Conservation (phyloP, 2,329 filamentous ascomycete genomes). For the Sclerotinia trifoliorum region DNA sequence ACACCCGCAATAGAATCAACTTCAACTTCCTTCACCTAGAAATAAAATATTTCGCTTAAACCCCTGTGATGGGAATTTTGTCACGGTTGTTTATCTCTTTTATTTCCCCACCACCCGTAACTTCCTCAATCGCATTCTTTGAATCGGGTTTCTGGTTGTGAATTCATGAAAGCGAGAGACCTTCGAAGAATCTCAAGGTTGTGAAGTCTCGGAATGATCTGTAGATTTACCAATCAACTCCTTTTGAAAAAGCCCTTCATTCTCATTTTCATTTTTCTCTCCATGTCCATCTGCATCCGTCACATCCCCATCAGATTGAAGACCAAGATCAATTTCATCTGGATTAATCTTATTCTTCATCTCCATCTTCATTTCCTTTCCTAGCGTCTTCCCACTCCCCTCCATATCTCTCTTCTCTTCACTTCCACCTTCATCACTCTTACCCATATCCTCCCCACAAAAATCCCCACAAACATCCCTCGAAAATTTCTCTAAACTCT, state of each 20-base stretch:
- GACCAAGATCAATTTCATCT: conserved; percentile 13
- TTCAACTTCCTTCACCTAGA: background rate
- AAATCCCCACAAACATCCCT: too few species aligned
- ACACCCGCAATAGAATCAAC: too few species aligned
- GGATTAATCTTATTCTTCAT: conserved; percentile 10
- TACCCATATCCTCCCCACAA: background rate
- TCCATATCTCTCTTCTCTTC: too few species aligned
- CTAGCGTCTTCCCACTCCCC: background rate
- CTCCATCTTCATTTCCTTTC: background rate
- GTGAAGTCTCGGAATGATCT: background rate
- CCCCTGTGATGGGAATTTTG: background rate
- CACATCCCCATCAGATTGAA: background rate
- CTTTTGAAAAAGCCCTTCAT: conserved; percentile 1
- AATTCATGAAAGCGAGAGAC: background rate
- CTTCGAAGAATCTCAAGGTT: background rate
- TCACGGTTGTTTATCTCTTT: background rate
- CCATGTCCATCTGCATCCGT: background rate
- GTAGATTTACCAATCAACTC: background rate
- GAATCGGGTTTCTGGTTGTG: too few species aligned
- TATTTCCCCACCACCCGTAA: background rate
- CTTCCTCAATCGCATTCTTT: background rate
- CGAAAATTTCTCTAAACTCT: too few species aligned
- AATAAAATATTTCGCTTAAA: background rate
- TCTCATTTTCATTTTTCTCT: background rate
- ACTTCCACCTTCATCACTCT: background rate